Evolutionary conservation across 495 filamentous ascomycete species (phyloP).

Genomic region (Thermochaetoides thermophila): DNA sequence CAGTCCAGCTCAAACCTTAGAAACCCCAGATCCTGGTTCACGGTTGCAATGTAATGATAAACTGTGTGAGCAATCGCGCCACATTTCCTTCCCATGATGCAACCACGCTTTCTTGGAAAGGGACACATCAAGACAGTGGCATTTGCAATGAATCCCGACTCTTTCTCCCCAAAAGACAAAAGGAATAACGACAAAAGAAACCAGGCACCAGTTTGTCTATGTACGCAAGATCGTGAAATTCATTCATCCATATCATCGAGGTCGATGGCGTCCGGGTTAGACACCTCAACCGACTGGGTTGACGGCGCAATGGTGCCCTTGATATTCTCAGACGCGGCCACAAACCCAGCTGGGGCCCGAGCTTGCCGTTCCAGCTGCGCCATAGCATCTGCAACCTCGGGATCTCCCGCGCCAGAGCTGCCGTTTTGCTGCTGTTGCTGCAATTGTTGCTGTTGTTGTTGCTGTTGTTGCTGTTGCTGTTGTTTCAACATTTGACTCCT

Average conservation of each 20-base stretch:
- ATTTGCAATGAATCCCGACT: background rate
- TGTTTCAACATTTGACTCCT: slow-evolving; percentile 50
- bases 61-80: no score
- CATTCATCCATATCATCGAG: slow-evolving; percentile 50
- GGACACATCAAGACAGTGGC: no score
- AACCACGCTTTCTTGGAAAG: no score
- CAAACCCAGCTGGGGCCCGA: slow-evolving; percentile 78
- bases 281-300: slow-evolving; percentile 32
- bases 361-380: slow-evolving; percentile 79
- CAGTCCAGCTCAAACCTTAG: no score
- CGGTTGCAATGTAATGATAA: no score
- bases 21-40: no score
- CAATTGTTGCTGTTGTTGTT: no score
- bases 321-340: slow-evolving; percentile 67
- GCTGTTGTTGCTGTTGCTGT: slow-evolving; percentile 15
- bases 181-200: background rate
- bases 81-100: no score
- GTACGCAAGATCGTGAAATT: slow-evolving; percentile 5
- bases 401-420: slow-evolving; percentile 24
- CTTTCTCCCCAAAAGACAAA: background rate
- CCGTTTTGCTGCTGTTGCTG: slow-evolving; percentile 28
- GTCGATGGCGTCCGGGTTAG: slow-evolving; percentile 84
- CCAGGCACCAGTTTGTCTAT: background rate
- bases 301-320: slow-evolving; percentile 49
- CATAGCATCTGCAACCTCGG: slow-evolving; percentile 68